Base-by-base conservation (phyloP, 2,329 filamentous ascomycete genomes). In the Calonectria multiphialidica region DNA sequence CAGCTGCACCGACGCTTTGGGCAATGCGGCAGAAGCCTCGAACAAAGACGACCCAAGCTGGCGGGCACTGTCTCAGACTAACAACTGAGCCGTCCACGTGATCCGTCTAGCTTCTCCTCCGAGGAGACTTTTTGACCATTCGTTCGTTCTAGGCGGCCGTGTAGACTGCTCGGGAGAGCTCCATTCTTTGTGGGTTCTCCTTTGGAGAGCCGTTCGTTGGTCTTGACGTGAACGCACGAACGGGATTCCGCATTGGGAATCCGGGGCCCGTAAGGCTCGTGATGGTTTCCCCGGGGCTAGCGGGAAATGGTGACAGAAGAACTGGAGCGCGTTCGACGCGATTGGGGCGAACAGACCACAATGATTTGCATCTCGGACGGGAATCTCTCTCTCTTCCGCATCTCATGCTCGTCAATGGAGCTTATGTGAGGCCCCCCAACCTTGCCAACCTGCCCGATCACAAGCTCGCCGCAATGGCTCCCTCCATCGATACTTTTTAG, bases 1-100 rank as follows among this genome's bases (percentile, higher is more conserved):
- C 53, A 59, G 53, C 53, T 59, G 53, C 53, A 59, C 53, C 53
- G 53, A 59, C 53, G 53, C 53, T 59, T 59, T 59, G 53, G 53
- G 53, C 21, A 59, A 59, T 59, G 33, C 53, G 33, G 53, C 53
- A 59, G 53, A 59, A 59, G 53, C 53, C 53, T 59, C 35, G 33
- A 25, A 59, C 33, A 25, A 25, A 10, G 44, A 37, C 53, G 53
- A 59, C 53, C 53, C 53, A 59, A 59, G 35, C 53, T 37, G 53
- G 53, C 53, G 53, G 53, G 21, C 53, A 59, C 44, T 57, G 53
- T 57, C 53, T 57, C 53, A 25, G 2, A 23, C 53, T 59, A 59
- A 23, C 53, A 25, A 33, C 53, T 59, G 53, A 28, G 53, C 53
- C 53, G 53, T 59, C 53, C 53, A 59, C 53, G 53, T 59, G 53